These are phyloP conservation scores for Lepidium africanum DNA, from an alignment of 345 rosid species.

Conservation along the genomic window DNA sequence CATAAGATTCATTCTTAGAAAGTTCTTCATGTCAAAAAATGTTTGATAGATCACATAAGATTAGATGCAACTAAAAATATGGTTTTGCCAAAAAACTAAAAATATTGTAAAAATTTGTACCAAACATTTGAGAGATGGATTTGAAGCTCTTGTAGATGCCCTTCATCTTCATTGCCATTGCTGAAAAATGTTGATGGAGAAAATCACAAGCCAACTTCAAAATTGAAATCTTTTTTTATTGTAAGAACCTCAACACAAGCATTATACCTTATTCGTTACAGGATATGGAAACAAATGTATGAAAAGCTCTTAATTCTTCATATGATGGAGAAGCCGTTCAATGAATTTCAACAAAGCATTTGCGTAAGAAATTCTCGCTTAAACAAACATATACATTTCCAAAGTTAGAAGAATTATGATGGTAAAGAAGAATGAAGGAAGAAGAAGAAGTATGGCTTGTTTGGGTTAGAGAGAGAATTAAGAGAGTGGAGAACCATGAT, in stretches of 20 bases:
- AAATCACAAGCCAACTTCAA: constrained; percentile 16
- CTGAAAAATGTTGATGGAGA: constrained; percentile 8
- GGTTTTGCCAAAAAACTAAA: too few species aligned
- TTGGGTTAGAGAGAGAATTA: neutral
- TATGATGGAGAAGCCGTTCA: constrained; percentile 1
- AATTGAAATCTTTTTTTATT: neutral
- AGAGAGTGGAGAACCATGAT: constrained; percentile 26
- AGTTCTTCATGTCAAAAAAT: neutral
- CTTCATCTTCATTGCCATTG: constrained; percentile 81
- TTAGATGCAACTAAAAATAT: neutral
- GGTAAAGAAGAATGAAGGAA: constrained; percentile 5
- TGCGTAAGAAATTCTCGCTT: neutral
- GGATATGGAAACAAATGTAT: neutral
- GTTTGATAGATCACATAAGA: neutral
- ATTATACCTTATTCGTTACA: neutral
- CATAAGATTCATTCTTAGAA: neutral
- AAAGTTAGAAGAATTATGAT: neutral
- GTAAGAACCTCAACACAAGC: neutral
- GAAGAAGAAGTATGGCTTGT: constrained; percentile 13
- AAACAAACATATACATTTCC: neutral
- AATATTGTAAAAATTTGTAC: constrained; percentile 32
- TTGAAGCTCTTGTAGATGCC: constrained; percentile 87
- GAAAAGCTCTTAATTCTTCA: constrained; percentile 5
- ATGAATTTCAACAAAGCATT: neutral
- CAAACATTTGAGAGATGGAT: constrained; percentile 74